Conservation (phyloP, 192 early-diverging fungal species). For the Geranomyces variabilis region DNA sequence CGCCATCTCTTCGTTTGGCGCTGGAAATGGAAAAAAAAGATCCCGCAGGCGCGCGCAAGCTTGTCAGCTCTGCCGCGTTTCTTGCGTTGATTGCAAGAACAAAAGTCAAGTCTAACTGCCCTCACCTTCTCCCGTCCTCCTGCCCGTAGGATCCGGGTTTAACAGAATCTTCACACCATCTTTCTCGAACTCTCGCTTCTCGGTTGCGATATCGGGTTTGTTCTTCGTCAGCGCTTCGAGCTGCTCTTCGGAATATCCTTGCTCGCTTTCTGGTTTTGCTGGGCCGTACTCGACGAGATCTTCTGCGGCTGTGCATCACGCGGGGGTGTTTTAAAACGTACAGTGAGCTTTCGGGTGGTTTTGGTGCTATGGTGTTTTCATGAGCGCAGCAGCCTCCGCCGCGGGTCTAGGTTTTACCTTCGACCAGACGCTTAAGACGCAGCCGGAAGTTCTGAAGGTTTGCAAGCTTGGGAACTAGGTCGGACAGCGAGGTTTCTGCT, state of each 20-base stretch:
- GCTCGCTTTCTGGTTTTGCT: conserved; percentile 53
- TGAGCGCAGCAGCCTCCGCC: not conserved
- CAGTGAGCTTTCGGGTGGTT: no score
- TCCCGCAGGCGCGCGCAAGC: no score
- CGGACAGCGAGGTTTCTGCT: conserved; percentile 27
- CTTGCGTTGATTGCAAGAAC: no score
- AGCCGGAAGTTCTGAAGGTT: conserved; percentile 45
- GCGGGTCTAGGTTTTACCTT: conserved; percentile 33
- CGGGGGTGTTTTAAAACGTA: conserved; percentile 14
- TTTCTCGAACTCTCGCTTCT: conserved; percentile 37
- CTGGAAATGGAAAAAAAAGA: conserved; percentile 31
- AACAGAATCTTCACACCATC: conserved; percentile 47
- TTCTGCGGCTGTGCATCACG: conserved; percentile 52
- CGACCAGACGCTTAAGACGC: conserved; percentile 41
- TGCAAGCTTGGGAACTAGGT: conserved; percentile 39
- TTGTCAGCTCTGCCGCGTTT: no score
- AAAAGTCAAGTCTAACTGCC: no score
- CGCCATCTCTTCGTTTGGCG: conserved; percentile 42
- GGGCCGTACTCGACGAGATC: conserved; percentile 59
- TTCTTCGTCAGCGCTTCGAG: conserved; percentile 51
- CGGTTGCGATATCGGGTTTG: conserved; percentile 3
- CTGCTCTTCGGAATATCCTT: conserved; percentile 63
- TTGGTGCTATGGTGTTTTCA: not conserved
- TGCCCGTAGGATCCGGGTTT: conserved; percentile 61
- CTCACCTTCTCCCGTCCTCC: conserved; percentile 57